A percentile compares a stretch with the other conserved stretches of the same genome.
Conservation (phyloP, 306 rosid species). For the Cicer yamashitae region DNA sequence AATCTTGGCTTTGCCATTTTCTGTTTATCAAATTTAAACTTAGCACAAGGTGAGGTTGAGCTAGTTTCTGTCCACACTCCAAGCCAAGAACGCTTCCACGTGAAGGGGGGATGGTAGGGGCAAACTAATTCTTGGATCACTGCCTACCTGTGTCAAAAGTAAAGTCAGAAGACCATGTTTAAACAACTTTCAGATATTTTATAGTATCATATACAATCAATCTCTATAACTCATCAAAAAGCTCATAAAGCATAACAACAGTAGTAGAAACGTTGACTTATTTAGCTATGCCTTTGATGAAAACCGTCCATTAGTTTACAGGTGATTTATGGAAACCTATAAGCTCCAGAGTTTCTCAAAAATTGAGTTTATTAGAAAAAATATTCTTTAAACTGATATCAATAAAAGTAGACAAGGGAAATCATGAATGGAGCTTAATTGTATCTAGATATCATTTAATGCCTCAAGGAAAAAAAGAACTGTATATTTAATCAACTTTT, state of each 20-base stretch:
- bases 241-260: slow-evolving; percentile 2
- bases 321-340: slow-evolving; percentile 14
- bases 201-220: neutral
- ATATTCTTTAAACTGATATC: neutral
- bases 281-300: slow-evolving; percentile 11
- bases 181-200: slow-evolving; percentile 8
- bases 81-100: slow-evolving; percentile 9
- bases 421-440: neutral
- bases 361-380: neutral
- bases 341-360: neutral
- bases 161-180: neutral
- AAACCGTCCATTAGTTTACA: neutral
- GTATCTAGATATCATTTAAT: slow-evolving; percentile 4
- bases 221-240: slow-evolving; percentile 18
- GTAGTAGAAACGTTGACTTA: neutral
- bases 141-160: neutral
- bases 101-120: neutral
- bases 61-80: neutral
- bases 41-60: neutral
- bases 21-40: slow-evolving; percentile 15
- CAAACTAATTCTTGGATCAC: slow-evolving; percentile 8
- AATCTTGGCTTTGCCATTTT: neutral
- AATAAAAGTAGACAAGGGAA: neutral
- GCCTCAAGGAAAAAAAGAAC: slow-evolving; percentile 17
- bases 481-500: slow-evolving; percentile 8